Evolutionary conservation across 768 basidiomycete genomes (phyloP).

Genomic region (Amanita rubescens): DNA sequence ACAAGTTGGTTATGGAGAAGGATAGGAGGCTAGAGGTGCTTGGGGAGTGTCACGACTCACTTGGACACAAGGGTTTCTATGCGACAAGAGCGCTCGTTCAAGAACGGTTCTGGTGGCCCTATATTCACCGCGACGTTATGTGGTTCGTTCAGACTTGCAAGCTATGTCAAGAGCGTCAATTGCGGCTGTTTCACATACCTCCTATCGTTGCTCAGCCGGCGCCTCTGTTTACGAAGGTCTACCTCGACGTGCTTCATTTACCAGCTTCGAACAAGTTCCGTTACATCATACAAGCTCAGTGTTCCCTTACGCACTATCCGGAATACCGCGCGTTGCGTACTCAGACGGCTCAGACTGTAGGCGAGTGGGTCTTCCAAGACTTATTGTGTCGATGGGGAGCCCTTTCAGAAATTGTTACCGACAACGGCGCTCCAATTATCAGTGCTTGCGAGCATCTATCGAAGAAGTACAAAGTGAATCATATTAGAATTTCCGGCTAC

Average conservation of each 20-base stretch:
- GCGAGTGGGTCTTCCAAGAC: background rate
- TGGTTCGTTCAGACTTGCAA: slow-evolving; percentile 21
- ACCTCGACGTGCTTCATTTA: slow-evolving; percentile 36
- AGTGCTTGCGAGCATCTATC: too few relatives aligned
- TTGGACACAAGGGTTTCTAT: slow-evolving; percentile 20
- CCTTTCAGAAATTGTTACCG: slow-evolving; percentile 19
- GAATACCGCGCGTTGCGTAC: slow-evolving; percentile 21
- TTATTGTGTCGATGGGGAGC: slow-evolving; percentile 23
- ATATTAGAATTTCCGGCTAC: too few relatives aligned
- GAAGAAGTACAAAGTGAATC: slow-evolving; percentile 19
- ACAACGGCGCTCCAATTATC: too few relatives aligned
- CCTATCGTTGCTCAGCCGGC: slow-evolving; percentile 18
- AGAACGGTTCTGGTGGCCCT: slow-evolving; percentile 24
- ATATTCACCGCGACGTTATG: slow-evolving; percentile 15
- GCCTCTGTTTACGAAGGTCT: slow-evolving; percentile 24
- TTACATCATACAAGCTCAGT: slow-evolving; percentile 30
- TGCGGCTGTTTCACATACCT: slow-evolving; percentile 5
- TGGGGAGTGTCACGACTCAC: slow-evolving; percentile 8
- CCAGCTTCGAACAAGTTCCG: slow-evolving; percentile 23
- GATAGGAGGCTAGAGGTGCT: background rate
- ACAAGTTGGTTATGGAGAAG: too few relatives aligned
- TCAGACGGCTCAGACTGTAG: background rate
- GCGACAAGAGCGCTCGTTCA: slow-evolving; percentile 7
- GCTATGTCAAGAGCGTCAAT: slow-evolving; percentile 16
- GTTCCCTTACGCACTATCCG: slow-evolving; percentile 24